Base-by-base conservation (phyloP, 495 filamentous ascomycete genomes). In the Penicillium coprophilum region DNA sequence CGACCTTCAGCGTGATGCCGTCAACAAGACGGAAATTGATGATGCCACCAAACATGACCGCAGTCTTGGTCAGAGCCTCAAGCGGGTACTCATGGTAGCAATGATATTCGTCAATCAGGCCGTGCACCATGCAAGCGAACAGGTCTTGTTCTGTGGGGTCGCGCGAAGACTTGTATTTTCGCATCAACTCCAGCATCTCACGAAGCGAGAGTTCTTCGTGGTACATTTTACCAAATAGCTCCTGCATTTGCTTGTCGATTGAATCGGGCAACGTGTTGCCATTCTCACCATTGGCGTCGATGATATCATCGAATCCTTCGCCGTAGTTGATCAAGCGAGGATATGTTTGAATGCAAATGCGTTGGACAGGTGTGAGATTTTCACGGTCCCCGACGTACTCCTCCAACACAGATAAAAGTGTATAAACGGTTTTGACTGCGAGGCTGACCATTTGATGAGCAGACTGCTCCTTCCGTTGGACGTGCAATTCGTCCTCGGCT, bases 51-150 rank as follows among this genome's bases (percentile, higher is more conserved):
- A 99, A 99, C 55, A 99, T 82, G 20, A 97, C 92, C 5, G 94
- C 93, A 1, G 94, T 97, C 12, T 92, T 97, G 7, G 92, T 92
- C 52, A 99, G 74, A 31, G 94, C 94, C 60, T 94, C 92, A 5
- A 96, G 79, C 4, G 95, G 95, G 68, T 99, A 99, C 61, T 92
- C 90, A 40, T 86, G 81, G 66, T 96, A 99, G 68, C 95, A 96
- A 44, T 87, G 85, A 67, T 97, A 99, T 72, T 99, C 94, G 61
- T 99, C 94, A 61, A 97, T 96, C 9, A 99, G 79, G 0, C 94
- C 94, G 62, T 96, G 93, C 30, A 99, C 92, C 94, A 99, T 97
- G 71, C 93, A 96, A 12, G 92, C 90, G 68, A 97, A 99, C 4
- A 96, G 78, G 64, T 99, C 94, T 68, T 96, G 92, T 50, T 96